Conservation (phyloP, 179 eudicot genomes). For the Dionaea muscipula region DNA sequence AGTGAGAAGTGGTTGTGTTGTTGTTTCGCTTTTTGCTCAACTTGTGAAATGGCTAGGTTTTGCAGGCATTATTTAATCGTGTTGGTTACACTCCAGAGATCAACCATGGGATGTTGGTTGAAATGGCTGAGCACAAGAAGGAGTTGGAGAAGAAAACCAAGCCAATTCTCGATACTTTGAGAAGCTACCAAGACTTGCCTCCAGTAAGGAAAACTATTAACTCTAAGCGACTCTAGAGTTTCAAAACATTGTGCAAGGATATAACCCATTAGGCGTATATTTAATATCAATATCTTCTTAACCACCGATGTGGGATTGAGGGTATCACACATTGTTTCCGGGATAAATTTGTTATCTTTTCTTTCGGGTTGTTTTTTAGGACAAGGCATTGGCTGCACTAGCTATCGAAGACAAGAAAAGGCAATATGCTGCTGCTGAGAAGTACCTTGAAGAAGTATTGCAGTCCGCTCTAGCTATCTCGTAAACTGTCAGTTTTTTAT, state of each 20-base stretch:
- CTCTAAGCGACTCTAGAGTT: too few relatives aligned
- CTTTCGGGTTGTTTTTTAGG: slow-evolving; percentile 27
- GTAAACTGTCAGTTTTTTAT: too few relatives aligned
- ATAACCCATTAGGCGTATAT: too few relatives aligned
- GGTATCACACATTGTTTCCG: neutral
- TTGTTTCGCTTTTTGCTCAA: neutral
- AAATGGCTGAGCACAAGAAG: slow-evolving; percentile 88
- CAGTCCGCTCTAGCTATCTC: slow-evolving; percentile 69
- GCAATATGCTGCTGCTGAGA: slow-evolving; percentile 81
- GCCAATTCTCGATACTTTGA: slow-evolving; percentile 81
- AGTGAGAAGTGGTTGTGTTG: neutral
- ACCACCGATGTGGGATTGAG: too few relatives aligned
- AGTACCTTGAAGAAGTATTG: slow-evolving; percentile 83
- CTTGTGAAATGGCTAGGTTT: neutral
- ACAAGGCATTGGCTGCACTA: slow-evolving; percentile 80
- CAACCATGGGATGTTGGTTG: slow-evolving; percentile 80
- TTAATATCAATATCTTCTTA: too few relatives aligned
- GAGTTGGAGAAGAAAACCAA: slow-evolving; percentile 84
- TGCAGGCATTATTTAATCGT: slow-evolving; percentile 74
- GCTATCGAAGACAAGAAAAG: slow-evolving; percentile 94
- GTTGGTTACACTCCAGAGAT: slow-evolving; percentile 87
- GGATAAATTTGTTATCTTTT: neutral
- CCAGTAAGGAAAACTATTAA: slow-evolving; percentile 41
- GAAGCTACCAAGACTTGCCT: slow-evolving; percentile 97
- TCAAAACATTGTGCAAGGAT: too few relatives aligned